Base-by-base conservation (phyloP, 73 alveolate genomes). In the Paraurostyla sp. region DNA sequence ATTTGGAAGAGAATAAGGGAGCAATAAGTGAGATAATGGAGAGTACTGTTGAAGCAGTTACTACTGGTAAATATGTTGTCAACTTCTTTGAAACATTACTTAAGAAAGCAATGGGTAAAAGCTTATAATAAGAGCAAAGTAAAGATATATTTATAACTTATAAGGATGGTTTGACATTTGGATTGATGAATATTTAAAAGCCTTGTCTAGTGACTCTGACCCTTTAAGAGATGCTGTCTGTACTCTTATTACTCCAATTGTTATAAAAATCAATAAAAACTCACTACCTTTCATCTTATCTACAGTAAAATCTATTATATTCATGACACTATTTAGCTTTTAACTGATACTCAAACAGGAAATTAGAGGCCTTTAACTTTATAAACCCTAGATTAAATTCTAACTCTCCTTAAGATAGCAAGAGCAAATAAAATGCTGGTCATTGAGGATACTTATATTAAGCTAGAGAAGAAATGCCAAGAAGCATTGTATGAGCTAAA, bases 111-210 rank as follows among this genome's bases (percentile, higher is more conserved):
- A 38, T 35, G 81, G 56, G 80, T 48, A 57, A 38, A 23, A 59
- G 65, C 38, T 16, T 49, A 0, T 3, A 58, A 59, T 33, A 81
- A 45, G 71, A 78, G 42, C 18, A 81, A 71, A 46, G 76, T 43
- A 81, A 76, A 58, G 2, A 43, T 15, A 9, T 73, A 22, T 0
- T 3, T 20, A 23, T 22, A 2, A 16, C 30, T 40, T 73, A 25
- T 33, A 73, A 73, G 86, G 38, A 81, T 81, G 91, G 91, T 81
- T 81, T 57, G 91, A 52, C 36, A 40, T 81, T 13, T 81, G 91
- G 91, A 57, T 81, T 36, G 49, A 81, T 59, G 91, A 81, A 20
- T 81, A 81, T 59, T 49, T 81, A 33, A 81, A 35, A 3, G 41
- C 73, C 27, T 52, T 81, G 0, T 32, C 40, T 7, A 56, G 83